These are phyloP conservation scores for Setaria italica DNA, from an alignment of 202 grass and related monocot species.

Conservation along the genomic window DNA sequence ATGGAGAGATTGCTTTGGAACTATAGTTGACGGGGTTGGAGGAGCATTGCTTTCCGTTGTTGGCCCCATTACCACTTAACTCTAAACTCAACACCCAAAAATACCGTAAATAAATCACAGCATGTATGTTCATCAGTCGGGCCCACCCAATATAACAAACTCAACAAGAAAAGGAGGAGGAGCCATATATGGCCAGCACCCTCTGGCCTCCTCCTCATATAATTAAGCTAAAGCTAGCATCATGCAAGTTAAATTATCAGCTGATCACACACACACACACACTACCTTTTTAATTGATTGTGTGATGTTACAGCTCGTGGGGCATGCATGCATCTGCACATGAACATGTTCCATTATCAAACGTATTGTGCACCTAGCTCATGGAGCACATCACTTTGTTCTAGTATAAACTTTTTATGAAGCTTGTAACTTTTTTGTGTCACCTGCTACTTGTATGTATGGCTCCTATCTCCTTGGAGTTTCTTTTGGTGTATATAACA, in stretches of 20 bases:
- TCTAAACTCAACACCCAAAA: slow-evolving; percentile 3
- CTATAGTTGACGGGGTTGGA: slow-evolving; percentile 45
- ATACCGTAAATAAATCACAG: not conserved
- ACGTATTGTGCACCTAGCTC: not conserved
- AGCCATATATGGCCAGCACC: not conserved
- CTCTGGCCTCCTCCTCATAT: not conserved
- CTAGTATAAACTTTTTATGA: not conserved
- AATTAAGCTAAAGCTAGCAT: slow-evolving; percentile 34
- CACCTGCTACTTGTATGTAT: not conserved
- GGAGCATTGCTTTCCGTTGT: slow-evolving; percentile 38
- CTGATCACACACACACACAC: slow-evolving; percentile 3
- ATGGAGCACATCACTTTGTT: not conserved
- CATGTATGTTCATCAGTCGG: not conserved
- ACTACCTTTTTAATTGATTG: slow-evolving; percentile 14
- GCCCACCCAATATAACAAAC: slow-evolving; percentile 33
- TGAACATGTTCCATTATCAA: not conserved
- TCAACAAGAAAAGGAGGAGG: slow-evolving; percentile 20
- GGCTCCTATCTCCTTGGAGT: slow-evolving; percentile 32
- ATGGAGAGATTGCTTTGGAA: slow-evolving; percentile 13
- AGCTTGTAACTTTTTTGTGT: slow-evolving; percentile 36
- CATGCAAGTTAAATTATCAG: slow-evolving; percentile 23
- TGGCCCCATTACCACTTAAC: slow-evolving; percentile 40
- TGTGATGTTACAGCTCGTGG: slow-evolving; percentile 20
- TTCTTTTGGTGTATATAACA: not conserved
- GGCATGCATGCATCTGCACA: not conserved